Base-by-base conservation (phyloP, 345 rosid species). In the Brassica incana region DNA sequence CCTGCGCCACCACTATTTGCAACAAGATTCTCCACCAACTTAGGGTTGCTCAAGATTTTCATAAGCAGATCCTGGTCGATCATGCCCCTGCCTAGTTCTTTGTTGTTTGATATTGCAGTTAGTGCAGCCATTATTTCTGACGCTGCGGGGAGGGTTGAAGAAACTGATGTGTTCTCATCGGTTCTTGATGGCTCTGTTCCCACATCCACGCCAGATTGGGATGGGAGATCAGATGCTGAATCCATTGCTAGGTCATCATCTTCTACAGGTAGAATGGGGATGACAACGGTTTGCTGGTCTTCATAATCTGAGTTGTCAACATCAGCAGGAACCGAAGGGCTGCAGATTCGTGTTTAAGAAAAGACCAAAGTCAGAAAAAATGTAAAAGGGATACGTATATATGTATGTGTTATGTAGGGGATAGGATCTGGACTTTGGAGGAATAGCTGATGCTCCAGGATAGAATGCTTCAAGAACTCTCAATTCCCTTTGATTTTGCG, bases 381-480 rank as follows among this genome's bases (percentile, higher is more conserved):
- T 2, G 69, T 36, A 11, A 27, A 48, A 35, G 14, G 35, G 5
- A 59, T 58, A 66, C 40, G 68, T 4, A 38, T 8, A 38, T 8
- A 10, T 27, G 27, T 16, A 78, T 5, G 58, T 36, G 36, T 25
- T 14, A 56, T 25, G 62, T 11, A 27, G 36, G 80, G 77, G 60
- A 8, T 58, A 78, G 82, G 82, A 56, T 70, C 43, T 83, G 29
- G 25, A 95, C 99, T 95, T 86, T 73, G 82, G 85, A 75, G 99
- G 99, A 68, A 95, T 91, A n/a, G 92, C 86, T 59, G 97, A 90
- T 80, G 95, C 85, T 5, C 95, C 92, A 25, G 99, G 99, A 83
- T 92, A 93, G 72, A 93, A 90, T 70, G 99, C 97, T 88, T 95
- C 99, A 35, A 95, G 92, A 80, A 93, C 91, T 82, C 97, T 91